phyloP scores from a whole-genome alignment of 176 grass and related monocot species.

The Typha latifolia region DNA sequence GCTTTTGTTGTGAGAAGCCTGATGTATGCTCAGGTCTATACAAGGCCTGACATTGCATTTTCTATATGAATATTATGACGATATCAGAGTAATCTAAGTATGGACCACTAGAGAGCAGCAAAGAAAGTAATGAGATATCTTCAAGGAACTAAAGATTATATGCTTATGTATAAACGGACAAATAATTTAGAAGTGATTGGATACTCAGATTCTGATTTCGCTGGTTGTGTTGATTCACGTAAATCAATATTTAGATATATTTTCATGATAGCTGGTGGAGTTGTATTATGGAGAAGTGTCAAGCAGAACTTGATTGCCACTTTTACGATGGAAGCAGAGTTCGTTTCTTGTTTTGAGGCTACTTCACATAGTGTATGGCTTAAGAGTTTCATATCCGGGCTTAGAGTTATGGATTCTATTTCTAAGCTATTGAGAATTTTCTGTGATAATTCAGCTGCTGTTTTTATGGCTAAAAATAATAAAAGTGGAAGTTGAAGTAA shows the following conservation, averaged over 20 bases:
- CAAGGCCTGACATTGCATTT: too few relatives aligned
- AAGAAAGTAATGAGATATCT: too few relatives aligned
- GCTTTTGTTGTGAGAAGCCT: background rate
- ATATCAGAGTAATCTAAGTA: too few relatives aligned
- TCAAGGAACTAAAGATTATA: background rate
- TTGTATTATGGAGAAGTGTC: background rate
- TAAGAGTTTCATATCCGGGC: too few relatives aligned
- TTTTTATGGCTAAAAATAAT: background rate
- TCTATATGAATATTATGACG: too few relatives aligned
- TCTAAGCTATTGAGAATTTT: too few relatives aligned
- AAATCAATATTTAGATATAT: constrained; percentile 6
- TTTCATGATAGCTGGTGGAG: background rate
- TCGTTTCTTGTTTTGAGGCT: background rate
- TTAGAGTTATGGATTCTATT: too few relatives aligned
- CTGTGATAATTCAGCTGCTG: background rate
- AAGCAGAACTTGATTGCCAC: background rate
- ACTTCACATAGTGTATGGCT: too few relatives aligned
- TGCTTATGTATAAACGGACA: background rate
- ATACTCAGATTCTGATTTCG: background rate
- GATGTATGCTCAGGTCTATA: background rate
- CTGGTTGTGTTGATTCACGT: background rate
- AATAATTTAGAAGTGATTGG: constrained; percentile 1
- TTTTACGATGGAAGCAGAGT: background rate
- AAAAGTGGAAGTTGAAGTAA: background rate
- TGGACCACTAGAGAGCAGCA: too few relatives aligned